A percentile compares a stretch with the other conserved stretches of the same genome.
phyloP scores from a whole-genome alignment of 2,329 filamentous ascomycete species.

The Colletotrichum sp. region DNA sequence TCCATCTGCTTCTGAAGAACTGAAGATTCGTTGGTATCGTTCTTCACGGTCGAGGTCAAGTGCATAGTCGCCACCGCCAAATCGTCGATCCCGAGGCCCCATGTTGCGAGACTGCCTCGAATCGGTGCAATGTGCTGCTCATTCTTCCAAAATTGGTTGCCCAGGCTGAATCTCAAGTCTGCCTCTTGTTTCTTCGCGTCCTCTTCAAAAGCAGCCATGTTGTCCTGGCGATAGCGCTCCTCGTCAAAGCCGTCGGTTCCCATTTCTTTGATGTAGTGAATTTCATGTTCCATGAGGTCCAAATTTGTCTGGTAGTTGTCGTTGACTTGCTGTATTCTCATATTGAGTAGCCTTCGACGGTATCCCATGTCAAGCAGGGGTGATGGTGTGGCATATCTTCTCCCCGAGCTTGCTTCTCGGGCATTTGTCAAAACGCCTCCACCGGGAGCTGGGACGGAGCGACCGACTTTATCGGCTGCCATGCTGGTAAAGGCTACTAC shows the following conservation, averaged over 20 bases:
- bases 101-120: conserved; percentile 36
- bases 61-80: conserved; percentile 40
- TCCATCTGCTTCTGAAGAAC: conserved; percentile 38
- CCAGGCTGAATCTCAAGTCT: conserved; percentile 25
- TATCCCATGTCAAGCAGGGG: conserved; percentile 97
- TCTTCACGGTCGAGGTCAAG: conserved; percentile 41
- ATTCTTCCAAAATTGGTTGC: conserved; percentile 32
- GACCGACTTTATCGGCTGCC: conserved; percentile 35
- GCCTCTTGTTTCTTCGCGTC: conserved; percentile 22
- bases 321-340: conserved; percentile 90
- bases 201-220: conserved; percentile 3
- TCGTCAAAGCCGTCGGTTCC: not conserved
- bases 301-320: conserved; percentile 11
- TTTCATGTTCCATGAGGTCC: conserved; percentile 9
- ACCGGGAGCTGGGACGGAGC: conserved; percentile 42
- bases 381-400: conserved; percentile 75
- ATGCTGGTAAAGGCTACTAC: conserved; percentile 35
- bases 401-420: conserved; percentile 69
- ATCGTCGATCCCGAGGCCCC: conserved; percentile 41
- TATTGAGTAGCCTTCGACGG: conserved; percentile 89
- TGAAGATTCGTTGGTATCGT: conserved; percentile 42
- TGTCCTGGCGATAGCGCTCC: conserved; percentile 6
- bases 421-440: conserved; percentile 36
- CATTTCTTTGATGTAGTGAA: not conserved
- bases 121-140: conserved; percentile 33